A percentile compares a stretch with the other conserved stretches of the same genome.
Conservation (phyloP, 2,329 filamentous ascomycete species). For the Chrysoporthe puriensis region DNA sequence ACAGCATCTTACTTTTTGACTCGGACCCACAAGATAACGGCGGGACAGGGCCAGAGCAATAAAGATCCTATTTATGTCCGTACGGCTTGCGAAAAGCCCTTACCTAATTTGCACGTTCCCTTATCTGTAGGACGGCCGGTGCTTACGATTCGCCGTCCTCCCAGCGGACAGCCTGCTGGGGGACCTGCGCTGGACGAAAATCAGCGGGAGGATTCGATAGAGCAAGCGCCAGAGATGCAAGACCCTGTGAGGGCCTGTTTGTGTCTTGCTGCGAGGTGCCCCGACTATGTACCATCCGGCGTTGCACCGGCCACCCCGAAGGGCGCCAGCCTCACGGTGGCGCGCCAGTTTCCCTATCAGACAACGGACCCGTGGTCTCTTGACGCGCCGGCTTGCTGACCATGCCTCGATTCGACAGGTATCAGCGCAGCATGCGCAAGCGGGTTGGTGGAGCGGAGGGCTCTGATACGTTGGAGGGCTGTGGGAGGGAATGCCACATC, state of each 20-base stretch:
- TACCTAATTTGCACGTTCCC: not conserved
- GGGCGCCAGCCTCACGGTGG: slow-evolving; percentile 5
- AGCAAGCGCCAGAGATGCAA: not conserved
- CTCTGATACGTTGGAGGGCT: not conserved
- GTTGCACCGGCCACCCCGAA: slow-evolving; percentile 2
- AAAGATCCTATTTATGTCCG: too few species aligned
- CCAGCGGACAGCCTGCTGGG: not conserved
- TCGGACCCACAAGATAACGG: too few species aligned
- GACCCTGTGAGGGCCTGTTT: not conserved
- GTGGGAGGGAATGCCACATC: not conserved
- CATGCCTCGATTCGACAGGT: slow-evolving; percentile 14
- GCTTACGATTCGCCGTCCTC: not conserved
- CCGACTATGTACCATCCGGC: not conserved
- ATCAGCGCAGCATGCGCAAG: slow-evolving; percentile 4
- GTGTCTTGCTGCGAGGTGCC: not conserved
- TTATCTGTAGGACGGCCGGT: not conserved
- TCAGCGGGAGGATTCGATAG: slow-evolving; percentile 3
- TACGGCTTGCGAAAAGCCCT: not conserved
- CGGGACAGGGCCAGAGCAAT: too few species aligned
- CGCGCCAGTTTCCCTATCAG: slow-evolving; percentile 12
- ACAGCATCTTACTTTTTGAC: too few species aligned
- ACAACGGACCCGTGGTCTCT: slow-evolving; percentile 1
- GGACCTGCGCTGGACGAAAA: not conserved
- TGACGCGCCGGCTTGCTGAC: slow-evolving; percentile 12
- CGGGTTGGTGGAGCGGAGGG: not conserved